A percentile compares a stretch with the other conserved stretches of the same genome.
Evolutionary conservation across 805 yeast genomes (phyloP).

Genomic region (Saccharomycopsis lassenensis): DNA sequence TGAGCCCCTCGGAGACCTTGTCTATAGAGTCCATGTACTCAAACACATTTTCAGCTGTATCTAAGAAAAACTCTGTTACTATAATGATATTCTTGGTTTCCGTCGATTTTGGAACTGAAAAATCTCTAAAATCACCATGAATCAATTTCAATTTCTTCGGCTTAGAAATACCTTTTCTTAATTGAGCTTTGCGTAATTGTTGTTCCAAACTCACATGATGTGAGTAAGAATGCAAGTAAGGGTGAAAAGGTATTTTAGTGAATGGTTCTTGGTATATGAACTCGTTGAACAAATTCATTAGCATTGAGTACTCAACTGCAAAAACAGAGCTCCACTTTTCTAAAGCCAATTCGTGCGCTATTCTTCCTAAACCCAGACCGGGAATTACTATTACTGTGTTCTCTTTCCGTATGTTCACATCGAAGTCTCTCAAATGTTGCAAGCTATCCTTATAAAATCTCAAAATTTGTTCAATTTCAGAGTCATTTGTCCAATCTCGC

Average conservation of each 20-base stretch:
- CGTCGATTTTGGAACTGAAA: constrained; percentile 26
- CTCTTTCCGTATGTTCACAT: constrained; percentile 21
- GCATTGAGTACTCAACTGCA: constrained; percentile 64
- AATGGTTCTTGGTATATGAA: constrained; percentile 34
- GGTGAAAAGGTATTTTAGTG: constrained; percentile 26
- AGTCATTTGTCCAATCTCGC: constrained; percentile 59
- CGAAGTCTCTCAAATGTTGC: constrained; percentile 21
- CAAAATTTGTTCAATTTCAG: constrained; percentile 44
- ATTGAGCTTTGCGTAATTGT: constrained; percentile 36
- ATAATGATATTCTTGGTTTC: constrained; percentile 39
- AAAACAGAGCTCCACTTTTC: constrained; percentile 40
- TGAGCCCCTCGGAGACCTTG: too few species aligned
- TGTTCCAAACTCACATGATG: constrained; percentile 39
- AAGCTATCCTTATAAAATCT: constrained; percentile 40
- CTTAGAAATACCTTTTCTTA: constrained; percentile 23
- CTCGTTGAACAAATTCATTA: constrained; percentile 64
- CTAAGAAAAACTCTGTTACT: constrained; percentile 69
- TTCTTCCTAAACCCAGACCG: constrained; percentile 78
- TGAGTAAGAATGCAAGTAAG: constrained; percentile 57
- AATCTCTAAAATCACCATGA: constrained; percentile 56
- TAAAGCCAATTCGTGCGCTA: constrained; percentile 50
- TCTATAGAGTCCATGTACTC: constrained; percentile 61
- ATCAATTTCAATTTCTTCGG: constrained; percentile 40
- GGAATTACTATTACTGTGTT: constrained; percentile 59
- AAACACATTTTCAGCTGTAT: constrained; percentile 82